Base-by-base conservation (phyloP, 345 rosid species). In the Ceriops zippeliana region DNA sequence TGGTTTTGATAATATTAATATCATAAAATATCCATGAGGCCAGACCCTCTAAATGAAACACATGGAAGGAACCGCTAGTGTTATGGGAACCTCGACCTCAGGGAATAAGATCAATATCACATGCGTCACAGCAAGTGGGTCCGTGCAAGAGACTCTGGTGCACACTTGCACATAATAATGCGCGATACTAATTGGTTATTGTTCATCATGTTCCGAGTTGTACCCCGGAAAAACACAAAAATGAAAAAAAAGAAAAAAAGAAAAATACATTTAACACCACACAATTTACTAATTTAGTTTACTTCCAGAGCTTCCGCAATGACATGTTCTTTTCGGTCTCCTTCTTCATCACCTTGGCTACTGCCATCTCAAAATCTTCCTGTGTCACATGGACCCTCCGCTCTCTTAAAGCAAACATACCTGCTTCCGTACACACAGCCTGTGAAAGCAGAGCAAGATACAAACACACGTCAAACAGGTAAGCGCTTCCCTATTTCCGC, bases 311-410 rank as follows among this genome's bases (percentile, higher is more conserved):
- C 86, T 96, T 96, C 73, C 97, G 86, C 73, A 96, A 64, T 5
- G 99, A 96, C 99, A 96, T 92, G 83, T 92, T 96, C 86, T 96
- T 96, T 85, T 96, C 98, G 0, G 95, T 92, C 71, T 96, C 99
- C 85, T 96, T 96, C 91, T 95, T 91, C 99, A 91, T 95, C 7
- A 95, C 99, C 89, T 95, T 95, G 0, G 96, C 99, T 42, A 91
- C 98, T 0, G 98, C 98, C 98, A 95, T 95, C 88, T 95, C 99
- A 27, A 95, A 95, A 79, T 95, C 99, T 80, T 95, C 99, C 60
- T 95, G 99, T 8, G 97, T 95, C 17, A 95, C 99, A 49, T 91
- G 99, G 7, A 91, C 96, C 83, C 99, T 85, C 61, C 98, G 84
- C 84, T 95, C 99, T 65, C 99, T 86, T 27, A 95, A 76, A 1